Evolutionary conservation across 106 monocot genomes (phyloP), one percentile per base, ranked within the genome.

Genomic region (Triglochin maritima): DNA sequence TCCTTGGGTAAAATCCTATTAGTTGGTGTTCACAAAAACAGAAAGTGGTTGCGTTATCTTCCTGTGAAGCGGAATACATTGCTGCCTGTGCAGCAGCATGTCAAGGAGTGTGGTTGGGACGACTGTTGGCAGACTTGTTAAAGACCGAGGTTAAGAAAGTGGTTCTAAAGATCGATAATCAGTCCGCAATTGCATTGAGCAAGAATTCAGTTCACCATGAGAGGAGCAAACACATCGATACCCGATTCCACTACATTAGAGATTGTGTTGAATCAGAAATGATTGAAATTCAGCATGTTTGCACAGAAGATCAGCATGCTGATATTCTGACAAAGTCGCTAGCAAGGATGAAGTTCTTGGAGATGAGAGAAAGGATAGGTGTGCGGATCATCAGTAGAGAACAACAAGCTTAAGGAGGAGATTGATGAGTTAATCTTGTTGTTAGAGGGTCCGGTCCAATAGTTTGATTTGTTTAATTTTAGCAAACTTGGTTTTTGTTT

Each of bases 201-300:
- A 59, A 58, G 16, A 69, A 69, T 17, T 46, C 69, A n/a, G 58
- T 69, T 4, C 46, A n/a, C 11, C 69, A 69, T 58, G 58, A 5
- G n/a, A 56, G 47, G 46, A 69, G 46, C 58, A 69, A 69, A 17
- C 69, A 69, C 56, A 59, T 74, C 7, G 66, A 67, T 60, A 58
- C 15, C 2, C 3, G 49, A 10, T 68, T 49, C 14, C 66, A 75
- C 53, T 67, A 68, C 17, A 12, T 75, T 29, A 49, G 68, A 9
- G 66, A 75, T 3, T 41, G 55, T 49, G 67, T 68, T n/a, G 60
- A 74, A 44, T 8, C 56, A 10, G 60, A 49, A 15, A 44, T 2
- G 29, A 49, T 74, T 4, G 13, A n/a, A 4, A 12, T 74, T 9
- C 12, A 66, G 47, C 57, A 14, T 14, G 14, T 17, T 49, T n/a